Percentiles rank a stretch among this genome's conserved stretches.
These are phyloP conservation scores for Alternaria viburni DNA, from an alignment of 2,329 filamentous ascomycete species.

Conservation along the genomic window DNA sequence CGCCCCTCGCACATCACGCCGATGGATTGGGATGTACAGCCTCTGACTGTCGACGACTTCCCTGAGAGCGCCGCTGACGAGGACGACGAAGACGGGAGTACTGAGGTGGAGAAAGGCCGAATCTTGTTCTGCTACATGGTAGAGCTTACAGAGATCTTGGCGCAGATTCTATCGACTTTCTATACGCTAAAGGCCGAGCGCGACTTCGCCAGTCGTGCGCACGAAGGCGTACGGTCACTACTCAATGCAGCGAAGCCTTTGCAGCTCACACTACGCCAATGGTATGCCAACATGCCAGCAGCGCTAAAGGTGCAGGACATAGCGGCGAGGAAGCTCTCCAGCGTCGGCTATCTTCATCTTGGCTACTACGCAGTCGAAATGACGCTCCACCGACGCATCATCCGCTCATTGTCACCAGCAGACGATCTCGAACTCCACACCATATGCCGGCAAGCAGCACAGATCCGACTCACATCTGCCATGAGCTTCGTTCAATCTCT, in stretches of 20 bases:
- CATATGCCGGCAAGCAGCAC: constrained; percentile 53
- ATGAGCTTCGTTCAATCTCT: constrained; percentile 54
- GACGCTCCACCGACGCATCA: constrained; percentile 52
- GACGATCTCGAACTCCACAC: constrained; percentile 41
- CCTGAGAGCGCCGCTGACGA: constrained; percentile 41
- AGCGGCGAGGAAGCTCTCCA: constrained; percentile 35
- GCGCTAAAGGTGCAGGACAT: constrained; percentile 57
- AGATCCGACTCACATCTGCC: constrained; percentile 52
- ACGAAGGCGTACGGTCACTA: constrained; percentile 57
- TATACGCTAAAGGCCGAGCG: constrained; percentile 58
- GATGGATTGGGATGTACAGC: constrained; percentile 62
- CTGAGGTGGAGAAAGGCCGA: constrained; percentile 42
- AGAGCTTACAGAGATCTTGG: constrained; percentile 58
- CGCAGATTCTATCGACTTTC: constrained; percentile 59
- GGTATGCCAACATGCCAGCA: constrained; percentile 58
- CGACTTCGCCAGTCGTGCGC: constrained; percentile 50
- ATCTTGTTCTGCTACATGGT: constrained; percentile 60
- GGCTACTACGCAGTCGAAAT: constrained; percentile 56
- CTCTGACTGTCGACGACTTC: constrained; percentile 56
- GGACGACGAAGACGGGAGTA: constrained; percentile 42
- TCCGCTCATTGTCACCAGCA: constrained; percentile 41
- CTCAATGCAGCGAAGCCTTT: constrained; percentile 61
- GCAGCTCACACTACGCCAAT: constrained; percentile 59
- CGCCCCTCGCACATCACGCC: constrained; percentile 62
- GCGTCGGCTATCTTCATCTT: constrained; percentile 52